These are phyloP conservation scores for Brassica carinata DNA, from an alignment of 345 rosid species.

Conservation along the genomic window DNA sequence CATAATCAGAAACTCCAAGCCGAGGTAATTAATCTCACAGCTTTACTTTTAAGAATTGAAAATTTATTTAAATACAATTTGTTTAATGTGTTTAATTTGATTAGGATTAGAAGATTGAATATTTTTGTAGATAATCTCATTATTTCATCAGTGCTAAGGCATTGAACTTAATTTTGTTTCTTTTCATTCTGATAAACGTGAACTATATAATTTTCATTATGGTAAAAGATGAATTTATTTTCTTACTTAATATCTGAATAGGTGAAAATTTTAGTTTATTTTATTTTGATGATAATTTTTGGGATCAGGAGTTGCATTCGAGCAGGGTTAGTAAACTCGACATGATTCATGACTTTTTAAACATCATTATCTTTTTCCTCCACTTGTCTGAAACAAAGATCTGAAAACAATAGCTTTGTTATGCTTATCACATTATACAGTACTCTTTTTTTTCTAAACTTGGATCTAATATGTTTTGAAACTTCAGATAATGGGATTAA, in stretches of 20 bases:
- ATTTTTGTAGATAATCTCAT: too few relatives aligned
- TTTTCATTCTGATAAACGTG: too few relatives aligned
- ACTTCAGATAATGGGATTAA: conserved; percentile 80
- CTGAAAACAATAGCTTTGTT: conserved; percentile 16
- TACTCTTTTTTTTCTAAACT: background rate
- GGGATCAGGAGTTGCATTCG: conserved; percentile 31
- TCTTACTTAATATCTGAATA: too few relatives aligned
- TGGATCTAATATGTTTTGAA: background rate
- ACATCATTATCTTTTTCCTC: conserved; percentile 26
- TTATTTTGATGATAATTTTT: conserved; percentile 11
- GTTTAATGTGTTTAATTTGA: background rate
- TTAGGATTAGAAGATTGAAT: too few relatives aligned
- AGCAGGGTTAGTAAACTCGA: conserved; percentile 35
- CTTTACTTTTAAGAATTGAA: background rate
- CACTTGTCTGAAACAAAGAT: conserved; percentile 27
- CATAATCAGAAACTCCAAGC: conserved; percentile 86
- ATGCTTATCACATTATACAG: conserved; percentile 37
- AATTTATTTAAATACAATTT: background rate
- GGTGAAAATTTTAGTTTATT: background rate
- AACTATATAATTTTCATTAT: too few relatives aligned
- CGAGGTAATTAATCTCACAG: conserved; percentile 54
- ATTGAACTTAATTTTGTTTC: too few relatives aligned
- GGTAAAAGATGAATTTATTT: too few relatives aligned
- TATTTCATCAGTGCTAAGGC: too few relatives aligned
- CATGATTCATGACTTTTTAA: conserved; percentile 34